Percentiles rank a stretch among this genome's conserved stretches.
These are phyloP conservation scores for maize (Zea mays) DNA, from an alignment of 176 grass and related monocot species.

Conservation along the genomic window DNA sequence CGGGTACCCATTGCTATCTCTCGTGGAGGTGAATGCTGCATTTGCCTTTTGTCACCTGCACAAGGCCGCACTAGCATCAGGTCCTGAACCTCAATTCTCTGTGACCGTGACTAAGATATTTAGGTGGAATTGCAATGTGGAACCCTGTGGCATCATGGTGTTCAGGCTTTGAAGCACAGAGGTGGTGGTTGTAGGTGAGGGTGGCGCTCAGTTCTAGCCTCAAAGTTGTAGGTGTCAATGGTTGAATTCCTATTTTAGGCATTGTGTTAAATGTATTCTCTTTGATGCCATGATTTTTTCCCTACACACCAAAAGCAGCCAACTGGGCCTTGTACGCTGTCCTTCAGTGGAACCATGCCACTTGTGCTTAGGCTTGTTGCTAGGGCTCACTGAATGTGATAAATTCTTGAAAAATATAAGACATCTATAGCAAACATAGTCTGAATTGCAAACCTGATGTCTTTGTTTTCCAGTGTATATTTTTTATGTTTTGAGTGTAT, in stretches of 20 bases:
- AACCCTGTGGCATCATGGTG: not conserved
- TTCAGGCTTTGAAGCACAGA: not conserved
- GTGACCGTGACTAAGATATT: not conserved
- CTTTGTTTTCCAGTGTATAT: conserved; percentile 3
- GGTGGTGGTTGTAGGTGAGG: conserved; percentile 8
- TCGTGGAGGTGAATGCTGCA: no score
- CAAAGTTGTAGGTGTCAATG: not conserved
- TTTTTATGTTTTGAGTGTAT: not conserved
- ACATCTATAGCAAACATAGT: not conserved
- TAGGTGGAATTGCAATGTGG: not conserved
- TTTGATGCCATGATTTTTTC: not conserved
- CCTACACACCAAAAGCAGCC: not conserved
- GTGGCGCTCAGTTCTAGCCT: conserved; percentile 2
- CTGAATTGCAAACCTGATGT: not conserved
- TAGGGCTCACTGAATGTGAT: not conserved
- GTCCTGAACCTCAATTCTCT: not conserved
- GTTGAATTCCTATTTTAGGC: not conserved
- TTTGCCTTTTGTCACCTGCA: not conserved
- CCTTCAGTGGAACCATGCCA: not conserved
- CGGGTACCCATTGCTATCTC: no score
- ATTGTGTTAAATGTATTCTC: conserved; percentile 19
- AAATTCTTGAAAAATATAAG: not conserved
- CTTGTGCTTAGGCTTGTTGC: not conserved
- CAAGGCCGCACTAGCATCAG: not conserved
- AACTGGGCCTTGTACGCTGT: not conserved